Percentiles rank a stretch among this genome's conserved stretches.
phyloP scores from a whole-genome alignment of 305 asterid genomes.

The Andrographis paniculata region DNA sequence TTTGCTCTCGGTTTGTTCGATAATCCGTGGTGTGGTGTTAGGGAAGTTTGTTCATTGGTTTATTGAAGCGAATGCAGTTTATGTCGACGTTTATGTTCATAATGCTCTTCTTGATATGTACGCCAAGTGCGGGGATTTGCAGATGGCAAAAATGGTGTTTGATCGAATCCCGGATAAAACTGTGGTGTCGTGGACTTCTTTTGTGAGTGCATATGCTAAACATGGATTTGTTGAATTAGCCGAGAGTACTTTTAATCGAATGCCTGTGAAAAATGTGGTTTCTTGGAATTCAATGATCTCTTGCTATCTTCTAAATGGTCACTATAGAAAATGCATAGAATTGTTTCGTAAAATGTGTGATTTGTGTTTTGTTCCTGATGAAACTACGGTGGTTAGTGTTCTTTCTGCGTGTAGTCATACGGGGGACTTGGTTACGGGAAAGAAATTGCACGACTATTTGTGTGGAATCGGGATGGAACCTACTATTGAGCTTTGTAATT shows the following conservation, averaged over 20 bases:
- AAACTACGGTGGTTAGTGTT: constrained; percentile 36
- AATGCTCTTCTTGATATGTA: constrained; percentile 58
- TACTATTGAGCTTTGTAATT: constrained; percentile 31
- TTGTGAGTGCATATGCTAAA: constrained; percentile 48
- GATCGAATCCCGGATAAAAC: constrained; percentile 27
- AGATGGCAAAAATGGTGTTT: constrained; percentile 35
- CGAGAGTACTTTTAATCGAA: constrained; percentile 26
- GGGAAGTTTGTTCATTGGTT: constrained; percentile 47
- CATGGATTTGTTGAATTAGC: constrained; percentile 35
- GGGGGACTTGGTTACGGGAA: constrained; percentile 47
- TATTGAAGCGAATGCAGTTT: constrained; percentile 20
- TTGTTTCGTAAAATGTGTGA: constrained; percentile 34
- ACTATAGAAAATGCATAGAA: constrained; percentile 27
- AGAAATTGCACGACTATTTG: constrained; percentile 29
- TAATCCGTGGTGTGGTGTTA: constrained; percentile 26
- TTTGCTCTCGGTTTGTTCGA: constrained; percentile 42
- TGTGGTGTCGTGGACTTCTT: constrained; percentile 57
- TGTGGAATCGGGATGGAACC: constrained; percentile 15
- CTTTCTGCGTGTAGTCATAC: constrained; percentile 53
- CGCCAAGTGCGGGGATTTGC: constrained; percentile 44
- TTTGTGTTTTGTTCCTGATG: constrained; percentile 37
- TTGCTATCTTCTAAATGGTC: constrained; percentile 41
- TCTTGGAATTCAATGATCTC: constrained; percentile 63
- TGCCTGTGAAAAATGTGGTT: constrained; percentile 48
- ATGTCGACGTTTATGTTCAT: constrained; percentile 30